Evolutionary conservation across 2,329 filamentous ascomycete genomes (phyloP).

Genomic region (Metarhizium sp.): DNA sequence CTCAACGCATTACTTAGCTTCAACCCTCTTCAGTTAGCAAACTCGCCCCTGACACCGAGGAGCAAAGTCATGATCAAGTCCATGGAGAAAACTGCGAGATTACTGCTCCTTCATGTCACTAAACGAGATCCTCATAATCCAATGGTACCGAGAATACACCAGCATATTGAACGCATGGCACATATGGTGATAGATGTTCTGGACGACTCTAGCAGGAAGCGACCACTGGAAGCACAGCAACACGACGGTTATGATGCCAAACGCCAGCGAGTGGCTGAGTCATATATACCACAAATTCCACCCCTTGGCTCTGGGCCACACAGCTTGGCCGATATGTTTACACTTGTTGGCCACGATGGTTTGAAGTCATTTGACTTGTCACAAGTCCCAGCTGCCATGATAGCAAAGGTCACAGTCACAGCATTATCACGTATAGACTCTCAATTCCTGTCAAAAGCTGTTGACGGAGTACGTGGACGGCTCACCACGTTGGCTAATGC

Average conservation of each 20-base stretch:
- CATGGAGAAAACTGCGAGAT: constrained; percentile 86
- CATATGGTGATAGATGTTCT: constrained; percentile 69
- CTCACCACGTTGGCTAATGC: constrained; percentile 34
- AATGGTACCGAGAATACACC: constrained; percentile 68
- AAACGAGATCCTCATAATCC: constrained; percentile 81
- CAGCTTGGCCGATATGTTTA: constrained; percentile 77
- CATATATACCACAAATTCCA: constrained; percentile 44
- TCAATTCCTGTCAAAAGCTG: constrained; percentile 59
- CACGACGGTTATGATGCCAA: constrained; percentile 73
- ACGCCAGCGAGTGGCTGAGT: constrained; percentile 55
- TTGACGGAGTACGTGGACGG: constrained; percentile 52
- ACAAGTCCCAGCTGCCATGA: constrained; percentile 63
- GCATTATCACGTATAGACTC: constrained; percentile 65
- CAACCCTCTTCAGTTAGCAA: constrained; percentile 78
- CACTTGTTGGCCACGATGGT: constrained; percentile 63
- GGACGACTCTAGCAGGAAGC: constrained; percentile 71
- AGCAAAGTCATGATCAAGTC: constrained; percentile 78
- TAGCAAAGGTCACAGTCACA: constrained; percentile 73
- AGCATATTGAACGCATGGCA: constrained; percentile 75
- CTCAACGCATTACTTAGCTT: constrained; percentile 79
- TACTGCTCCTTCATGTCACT: constrained; percentile 72
- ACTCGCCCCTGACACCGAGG: constrained; percentile 66
- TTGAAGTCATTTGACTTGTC: constrained; percentile 77
- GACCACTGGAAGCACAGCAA: constrained; percentile 60
- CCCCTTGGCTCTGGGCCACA: constrained; percentile 67